A percentile compares a stretch with the other conserved stretches of the same genome.
These are phyloP conservation scores for Trypanosoma scelopori DNA, from an alignment of 208 protist genomes.

Conservation along the genomic window DNA sequence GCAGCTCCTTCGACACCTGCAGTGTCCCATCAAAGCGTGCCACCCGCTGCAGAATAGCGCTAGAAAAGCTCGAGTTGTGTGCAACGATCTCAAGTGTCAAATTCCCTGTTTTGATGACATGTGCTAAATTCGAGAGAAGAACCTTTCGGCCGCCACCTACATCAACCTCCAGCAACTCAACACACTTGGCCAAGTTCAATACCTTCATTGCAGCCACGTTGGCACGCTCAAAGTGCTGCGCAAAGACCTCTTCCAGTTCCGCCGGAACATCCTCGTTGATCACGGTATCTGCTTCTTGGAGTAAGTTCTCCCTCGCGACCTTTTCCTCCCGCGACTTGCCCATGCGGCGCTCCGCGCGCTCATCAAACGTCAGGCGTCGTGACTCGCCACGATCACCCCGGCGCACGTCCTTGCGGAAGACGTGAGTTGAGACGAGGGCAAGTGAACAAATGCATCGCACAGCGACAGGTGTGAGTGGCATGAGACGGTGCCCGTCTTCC, in stretches of 20 bases:
- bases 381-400: constrained; percentile 67
- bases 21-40: constrained; percentile 72
- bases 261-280: constrained; percentile 75
- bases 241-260: constrained; percentile 66
- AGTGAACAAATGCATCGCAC: constrained; percentile 8
- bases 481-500: not conserved
- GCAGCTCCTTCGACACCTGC: constrained; percentile 69
- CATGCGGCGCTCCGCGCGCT: constrained; percentile 73
- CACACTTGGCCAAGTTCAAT: constrained; percentile 86
- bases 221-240: constrained; percentile 61
- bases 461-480: not conserved
- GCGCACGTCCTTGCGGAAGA: constrained; percentile 59
- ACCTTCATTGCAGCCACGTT: constrained; percentile 85
- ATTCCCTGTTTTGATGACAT: constrained; percentile 69
- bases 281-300: constrained; percentile 66
- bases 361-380: constrained; percentile 81
- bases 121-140: constrained; percentile 66
- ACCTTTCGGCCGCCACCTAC: constrained; percentile 62
- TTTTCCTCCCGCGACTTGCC: constrained; percentile 69
- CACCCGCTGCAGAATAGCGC: constrained; percentile 61
- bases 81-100: constrained; percentile 70
- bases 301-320: constrained; percentile 55
- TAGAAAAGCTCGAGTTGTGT: constrained; percentile 51
- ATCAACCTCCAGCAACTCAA: constrained; percentile 78
- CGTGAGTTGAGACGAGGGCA: constrained; percentile 23